phyloP scores from a whole-genome alignment of 1,139 yeast genomes.

The Yamadazyma dendronema region DNA sequence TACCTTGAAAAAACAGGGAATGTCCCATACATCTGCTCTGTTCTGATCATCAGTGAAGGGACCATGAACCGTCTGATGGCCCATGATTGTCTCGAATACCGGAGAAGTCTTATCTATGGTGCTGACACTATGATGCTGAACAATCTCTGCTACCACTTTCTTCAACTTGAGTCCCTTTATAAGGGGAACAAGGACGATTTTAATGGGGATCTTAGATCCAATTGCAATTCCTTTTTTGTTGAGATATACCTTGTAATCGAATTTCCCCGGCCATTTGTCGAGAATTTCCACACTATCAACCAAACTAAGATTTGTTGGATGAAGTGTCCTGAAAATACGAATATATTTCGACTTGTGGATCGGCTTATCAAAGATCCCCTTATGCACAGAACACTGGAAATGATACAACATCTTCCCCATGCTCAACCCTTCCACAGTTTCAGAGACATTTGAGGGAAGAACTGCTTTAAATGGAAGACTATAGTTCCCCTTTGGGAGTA shows the following conservation, averaged over 20 bases:
- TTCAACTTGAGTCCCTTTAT: constrained; percentile 53
- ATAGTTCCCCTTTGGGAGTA: constrained; percentile 64
- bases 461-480: constrained; percentile 58
- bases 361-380: constrained; percentile 48
- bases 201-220: constrained; percentile 55
- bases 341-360: constrained; percentile 32
- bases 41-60: constrained; percentile 20
- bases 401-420: constrained; percentile 58
- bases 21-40: constrained; percentile 48
- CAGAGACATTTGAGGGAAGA: constrained; percentile 61
- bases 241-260: constrained; percentile 60
- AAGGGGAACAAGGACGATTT: constrained; percentile 56
- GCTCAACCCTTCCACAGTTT: constrained; percentile 63
- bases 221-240: constrained; percentile 60
- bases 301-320: constrained; percentile 48
- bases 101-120: constrained; percentile 41
- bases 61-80: constrained; percentile 26
- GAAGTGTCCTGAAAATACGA: constrained; percentile 48
- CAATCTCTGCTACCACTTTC: constrained; percentile 46
- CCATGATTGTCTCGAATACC: constrained; percentile 41
- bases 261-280: constrained; percentile 63
- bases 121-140: constrained; percentile 48
- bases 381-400: constrained; percentile 53
- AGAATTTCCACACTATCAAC: constrained; percentile 58
- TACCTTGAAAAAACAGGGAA: constrained; percentile 47